Base-by-base conservation (phyloP, 805 yeast genomes). In the Blastobotrys peoriensis region DNA sequence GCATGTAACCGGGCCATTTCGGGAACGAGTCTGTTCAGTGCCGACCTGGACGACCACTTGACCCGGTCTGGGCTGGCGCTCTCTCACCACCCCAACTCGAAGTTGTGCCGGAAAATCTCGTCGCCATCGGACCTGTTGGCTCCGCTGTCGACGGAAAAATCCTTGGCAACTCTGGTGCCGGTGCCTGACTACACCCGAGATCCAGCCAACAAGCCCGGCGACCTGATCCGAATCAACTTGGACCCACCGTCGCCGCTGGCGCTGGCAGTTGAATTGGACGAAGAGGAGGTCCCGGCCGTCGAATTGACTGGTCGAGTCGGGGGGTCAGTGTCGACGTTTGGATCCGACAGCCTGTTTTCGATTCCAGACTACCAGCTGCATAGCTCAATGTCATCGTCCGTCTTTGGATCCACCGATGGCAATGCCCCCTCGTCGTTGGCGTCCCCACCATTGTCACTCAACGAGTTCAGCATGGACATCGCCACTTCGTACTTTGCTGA, bases 191-290 rank as follows among this genome's bases (percentile, higher is more conserved):
- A 25, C 30, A 43, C 47, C 8, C 40, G 36, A 16, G 46, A 36
- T 25, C 51, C 51, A 4, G 20, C 20, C 17, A 38, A 43, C 33
- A 41, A 43, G 27, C 22, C 18, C 9, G 8, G 25, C 33, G 34
- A 28, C 4, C 25, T 41, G n/a, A 48, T 48, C 25, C 40, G 41
- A n/a, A 41, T 49, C 40, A 50, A 50, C 40, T 33, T 50, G 22
- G 54, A 52, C 36, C 51, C 53, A 15, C 50, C 49, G 20, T 45
- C 52, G 3, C 55, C 55, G 2, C 40, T 51, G 39, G 18, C 48
- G 33, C 44, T 50, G 38, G 43, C 55, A 5, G 43, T 41, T 2
- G 20, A 48, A 8, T 45, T 44, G 15, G 15, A 43, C 22, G 50
- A 46, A 30, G 40, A 40, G 38, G 25, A 47, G 46, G 21, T 45